Base-by-base conservation (phyloP, 345 rosid genomes). In the Salix caprea region DNA sequence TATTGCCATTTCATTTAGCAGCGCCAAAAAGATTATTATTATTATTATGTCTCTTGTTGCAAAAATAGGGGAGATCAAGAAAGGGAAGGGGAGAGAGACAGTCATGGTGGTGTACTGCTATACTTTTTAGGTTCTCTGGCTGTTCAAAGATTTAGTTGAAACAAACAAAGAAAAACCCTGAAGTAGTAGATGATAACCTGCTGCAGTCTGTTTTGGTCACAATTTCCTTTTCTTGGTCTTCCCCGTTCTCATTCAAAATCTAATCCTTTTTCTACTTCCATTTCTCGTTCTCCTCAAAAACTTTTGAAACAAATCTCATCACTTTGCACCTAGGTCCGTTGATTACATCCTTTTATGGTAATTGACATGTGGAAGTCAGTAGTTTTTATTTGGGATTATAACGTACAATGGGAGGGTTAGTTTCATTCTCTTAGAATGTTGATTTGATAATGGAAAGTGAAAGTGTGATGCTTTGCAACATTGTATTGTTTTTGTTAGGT, bases 361-460 rank as follows among this genome's bases (percentile, higher is more conserved):
- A 28, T 7, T 69, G 19, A 6, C 54, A 32, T 39, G 32, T 58
- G 12, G 26, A 40, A 37, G 54, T 28, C 21, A 11, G 5, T 69
- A 4, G 21, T 48, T 32, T 66, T 71, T 30, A 6, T 58, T 62
- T 62, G 77, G 66, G 74, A 72, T 67, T 80, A 67, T 56, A 36
- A 72, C 74, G 84, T 76, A 56, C 72, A 80, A 79, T 73, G 66
- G 26, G 26, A 42, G 36, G 26, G 37, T 60, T 42, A 34, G 71
- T 48, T 14, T 70, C 44, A 44, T 26, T 24, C 36, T n/a, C 16
- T 73, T 34, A 7, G 21, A 1, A 26, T 67, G 21, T 7, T 39
- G 8, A 32, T 56, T 19, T 54, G 6, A 21, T 26, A 7, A 64
- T 40, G 42, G 61, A 48, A 4, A 64, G 37, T 30, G 65, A 50